Evolutionary conservation across 495 filamentous ascomycete species (phyloP).

Genomic region (Neurospora tetraspora): DNA sequence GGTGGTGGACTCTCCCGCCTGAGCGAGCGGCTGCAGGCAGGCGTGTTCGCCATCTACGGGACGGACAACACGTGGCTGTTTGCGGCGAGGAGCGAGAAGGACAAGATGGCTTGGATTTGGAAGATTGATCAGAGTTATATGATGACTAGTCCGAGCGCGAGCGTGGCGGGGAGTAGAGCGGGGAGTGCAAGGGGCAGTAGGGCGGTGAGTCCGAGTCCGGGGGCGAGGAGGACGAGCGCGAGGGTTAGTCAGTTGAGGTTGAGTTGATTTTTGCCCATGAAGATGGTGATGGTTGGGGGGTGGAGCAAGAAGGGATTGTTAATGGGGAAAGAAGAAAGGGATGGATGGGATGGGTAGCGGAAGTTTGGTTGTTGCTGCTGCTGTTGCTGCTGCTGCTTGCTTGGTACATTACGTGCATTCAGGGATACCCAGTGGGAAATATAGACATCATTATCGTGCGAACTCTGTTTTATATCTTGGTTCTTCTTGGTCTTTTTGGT

Average conservation of each 20-base stretch:
- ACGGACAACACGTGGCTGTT: conserved; percentile 92
- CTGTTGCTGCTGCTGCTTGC: background rate
- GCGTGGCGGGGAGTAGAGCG: conserved; percentile 8
- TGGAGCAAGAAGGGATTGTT: background rate
- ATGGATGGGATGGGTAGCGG: background rate
- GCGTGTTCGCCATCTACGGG: conserved; percentile 89
- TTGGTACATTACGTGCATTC: background rate
- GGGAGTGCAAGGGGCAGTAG: conserved; percentile 6
- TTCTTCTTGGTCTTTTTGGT: background rate
- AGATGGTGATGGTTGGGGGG: background rate
- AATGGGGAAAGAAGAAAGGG: background rate
- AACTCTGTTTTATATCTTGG: background rate
- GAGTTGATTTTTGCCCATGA: background rate
- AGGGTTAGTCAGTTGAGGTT: background rate
- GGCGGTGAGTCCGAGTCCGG: conserved; percentile 5
- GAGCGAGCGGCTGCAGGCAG: conserved; percentile 46
- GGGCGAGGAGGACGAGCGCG: background rate
- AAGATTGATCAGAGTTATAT: conserved; percentile 53
- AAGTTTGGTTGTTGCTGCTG: background rate
- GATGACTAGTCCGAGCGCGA: conserved; percentile 18
- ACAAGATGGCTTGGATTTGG: conserved; percentile 92
- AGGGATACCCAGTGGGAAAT: background rate
- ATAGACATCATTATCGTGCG: background rate
- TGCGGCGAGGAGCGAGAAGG: conserved; percentile 71
- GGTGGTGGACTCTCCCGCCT: conserved; percentile 29